Evolutionary conservation across 768 basidiomycete genomes (phyloP), one percentile per base, ranked within the genome.

Genomic region (Tricholomella constricta): DNA sequence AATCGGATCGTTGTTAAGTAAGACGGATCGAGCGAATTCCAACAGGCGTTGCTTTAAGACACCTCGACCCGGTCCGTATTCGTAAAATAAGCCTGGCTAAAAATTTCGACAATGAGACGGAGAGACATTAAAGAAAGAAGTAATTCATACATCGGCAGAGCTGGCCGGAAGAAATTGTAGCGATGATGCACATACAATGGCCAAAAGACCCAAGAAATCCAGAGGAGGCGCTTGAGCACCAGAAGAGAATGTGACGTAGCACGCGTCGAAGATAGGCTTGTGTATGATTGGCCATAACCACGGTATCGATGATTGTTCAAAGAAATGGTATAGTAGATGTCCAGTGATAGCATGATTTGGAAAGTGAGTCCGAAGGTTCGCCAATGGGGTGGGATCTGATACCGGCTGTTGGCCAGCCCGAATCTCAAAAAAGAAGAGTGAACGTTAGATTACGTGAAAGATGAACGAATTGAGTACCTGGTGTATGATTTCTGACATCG

Each of bases 91-190:
- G 4, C 32, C 29, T 11, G 35, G 35, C 58, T 62, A 32, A 23
- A 45, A 14, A 19, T 26, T 34, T 29, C 37, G 35, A 7, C 19
- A 43, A 20, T 51, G 19, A 40, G 48, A 12, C n/a, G n/a, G n/a
- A 7, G 9, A 14, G 12, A 37, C 7, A 11, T 46, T 5, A n/a
- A 17, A 15, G 8, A 19, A 6, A 23, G 37, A 48, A 11, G 14
- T 26, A 31, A 27, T 31, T 45, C 61, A 14, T 35, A 62, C 61
- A 52, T 62, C 47, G 23, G 47, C 34, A 3, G 53, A 23, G 14
- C 55, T 48, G 45, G 45, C 35, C 6, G 61, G 58, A 23, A 62
- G 53, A 46, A 58, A 55, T 45, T 62, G 61, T 8, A 62, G 37
- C 17, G 61, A 59, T 12, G 56, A 42, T n/a, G 55, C 41, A 41